Evolutionary conservation across 2,329 filamentous ascomycete genomes (phyloP).

Genomic region (Apiospora aurea): DNA sequence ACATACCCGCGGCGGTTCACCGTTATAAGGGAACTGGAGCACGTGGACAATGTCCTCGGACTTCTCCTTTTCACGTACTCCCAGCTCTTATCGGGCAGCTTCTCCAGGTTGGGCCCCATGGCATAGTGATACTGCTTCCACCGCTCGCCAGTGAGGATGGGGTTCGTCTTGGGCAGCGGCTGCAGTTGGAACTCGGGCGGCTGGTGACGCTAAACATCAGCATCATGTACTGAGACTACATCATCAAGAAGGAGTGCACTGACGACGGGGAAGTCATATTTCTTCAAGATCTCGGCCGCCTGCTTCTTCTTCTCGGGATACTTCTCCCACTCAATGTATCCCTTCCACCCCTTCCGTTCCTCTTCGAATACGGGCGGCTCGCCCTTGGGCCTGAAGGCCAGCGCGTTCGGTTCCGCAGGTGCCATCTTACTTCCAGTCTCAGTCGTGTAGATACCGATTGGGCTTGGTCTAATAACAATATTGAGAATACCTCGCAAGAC

Average conservation of each 20-base stretch:
- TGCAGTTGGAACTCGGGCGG: conserved; percentile 64
- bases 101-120: conserved; percentile 51
- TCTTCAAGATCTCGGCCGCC: conserved; percentile 61
- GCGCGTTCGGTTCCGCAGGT: conserved; percentile 23
- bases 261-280: conserved; percentile 55
- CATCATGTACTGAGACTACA: too few relatives aligned
- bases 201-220: conserved; percentile 26
- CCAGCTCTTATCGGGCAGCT: conserved; percentile 66
- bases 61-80: conserved; percentile 63
- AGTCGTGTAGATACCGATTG: background rate
- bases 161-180: conserved; percentile 63
- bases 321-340: conserved; percentile 74
- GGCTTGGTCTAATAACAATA: background rate
- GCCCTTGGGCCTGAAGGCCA: conserved; percentile 22
- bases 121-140: conserved; percentile 68
- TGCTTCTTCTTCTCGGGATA: conserved; percentile 71
- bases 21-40: conserved; percentile 70
- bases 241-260: conserved; percentile 23
- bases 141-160: conserved; percentile 60
- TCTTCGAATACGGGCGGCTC: conserved; percentile 22
- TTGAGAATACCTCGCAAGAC: background rate
- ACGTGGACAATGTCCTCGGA: conserved; percentile 67
- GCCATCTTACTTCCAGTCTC: background rate
- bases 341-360: conserved; percentile 26
- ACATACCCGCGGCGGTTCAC: conserved; percentile 66